phyloP scores from a whole-genome alignment of 176 grass and related monocot species.

The Paspalum notatum region DNA sequence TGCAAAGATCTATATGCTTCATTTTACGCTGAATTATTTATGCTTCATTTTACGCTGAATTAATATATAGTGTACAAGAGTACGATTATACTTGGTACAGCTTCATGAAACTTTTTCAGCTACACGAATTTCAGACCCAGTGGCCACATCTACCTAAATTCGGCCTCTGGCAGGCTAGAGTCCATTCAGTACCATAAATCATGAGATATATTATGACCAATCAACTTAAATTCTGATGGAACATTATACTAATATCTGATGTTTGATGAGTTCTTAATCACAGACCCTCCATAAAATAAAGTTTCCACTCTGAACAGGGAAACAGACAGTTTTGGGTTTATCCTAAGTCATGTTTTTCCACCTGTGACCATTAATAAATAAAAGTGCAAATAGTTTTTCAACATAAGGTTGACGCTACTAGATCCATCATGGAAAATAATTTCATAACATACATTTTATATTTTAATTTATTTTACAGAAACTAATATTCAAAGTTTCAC shows the following conservation, averaged over 20 bases:
- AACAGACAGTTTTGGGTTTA: background rate
- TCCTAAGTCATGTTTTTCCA: background rate
- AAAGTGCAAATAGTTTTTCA: background rate
- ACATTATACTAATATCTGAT: background rate
- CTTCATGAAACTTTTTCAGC: background rate
- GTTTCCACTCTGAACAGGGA: background rate
- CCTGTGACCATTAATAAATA: background rate
- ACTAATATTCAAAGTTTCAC: background rate
- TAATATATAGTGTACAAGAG: background rate
- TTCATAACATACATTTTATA: background rate
- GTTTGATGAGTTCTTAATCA: background rate
- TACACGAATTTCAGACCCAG: background rate
- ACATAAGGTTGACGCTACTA: background rate
- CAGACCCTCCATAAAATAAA: background rate
- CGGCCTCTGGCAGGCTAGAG: background rate
- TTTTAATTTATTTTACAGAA: background rate
- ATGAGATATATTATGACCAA: background rate
- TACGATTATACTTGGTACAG: too few relatives aligned
- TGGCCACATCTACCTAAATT: background rate
- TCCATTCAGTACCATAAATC: background rate
- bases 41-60: too few relatives aligned
- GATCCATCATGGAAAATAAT: background rate
- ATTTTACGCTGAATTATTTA: too few relatives aligned
- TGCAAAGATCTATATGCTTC: too few relatives aligned
- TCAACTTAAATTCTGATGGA: constrained; percentile 11